Evolutionary conservation across 169 alveolate genomes (phyloP).

Genomic region (Theileria equi): DNA sequence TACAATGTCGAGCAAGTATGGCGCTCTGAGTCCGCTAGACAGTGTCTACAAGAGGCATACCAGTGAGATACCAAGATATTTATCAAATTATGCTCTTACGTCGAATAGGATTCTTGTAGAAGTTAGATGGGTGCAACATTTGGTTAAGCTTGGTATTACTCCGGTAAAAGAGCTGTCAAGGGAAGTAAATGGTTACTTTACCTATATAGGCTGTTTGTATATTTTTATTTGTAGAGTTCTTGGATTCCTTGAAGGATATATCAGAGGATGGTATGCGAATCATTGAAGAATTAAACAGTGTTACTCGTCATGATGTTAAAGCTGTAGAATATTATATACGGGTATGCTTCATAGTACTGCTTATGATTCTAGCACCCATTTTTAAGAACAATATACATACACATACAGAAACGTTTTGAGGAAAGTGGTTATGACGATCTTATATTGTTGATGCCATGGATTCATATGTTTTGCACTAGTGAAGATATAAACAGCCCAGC

Average conservation of each 20-base stretch:
- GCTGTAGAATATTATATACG: conserved; percentile 90
- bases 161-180: conserved; percentile 48
- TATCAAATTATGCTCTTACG: conserved; percentile 86
- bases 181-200: conserved; percentile 45
- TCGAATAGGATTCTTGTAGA: conserved; percentile 87
- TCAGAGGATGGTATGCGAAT: conserved; percentile 70
- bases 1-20: neutral
- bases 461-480: conserved; percentile 90
- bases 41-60: conserved; percentile 82
- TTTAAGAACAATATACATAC: neutral
- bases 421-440: conserved; percentile 52
- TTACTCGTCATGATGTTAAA: conserved; percentile 91
- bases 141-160: conserved; percentile 76
- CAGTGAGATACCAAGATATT: conserved; percentile 65
- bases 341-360: conserved; percentile 61
- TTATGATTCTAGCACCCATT: conserved; percentile 13
- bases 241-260: conserved; percentile 49
- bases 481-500: conserved; percentile 93
- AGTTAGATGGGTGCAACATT: conserved; percentile 84
- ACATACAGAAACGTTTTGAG: conserved; percentile 43
- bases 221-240: conserved; percentile 12
- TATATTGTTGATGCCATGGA: conserved; percentile 73
- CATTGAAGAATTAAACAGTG: conserved; percentile 79
- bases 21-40: conserved; percentile 81
- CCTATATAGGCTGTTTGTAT: neutral